phyloP scores from a whole-genome alignment of 78 protist genomes.

The Cavenderia fasciculata region DNA sequence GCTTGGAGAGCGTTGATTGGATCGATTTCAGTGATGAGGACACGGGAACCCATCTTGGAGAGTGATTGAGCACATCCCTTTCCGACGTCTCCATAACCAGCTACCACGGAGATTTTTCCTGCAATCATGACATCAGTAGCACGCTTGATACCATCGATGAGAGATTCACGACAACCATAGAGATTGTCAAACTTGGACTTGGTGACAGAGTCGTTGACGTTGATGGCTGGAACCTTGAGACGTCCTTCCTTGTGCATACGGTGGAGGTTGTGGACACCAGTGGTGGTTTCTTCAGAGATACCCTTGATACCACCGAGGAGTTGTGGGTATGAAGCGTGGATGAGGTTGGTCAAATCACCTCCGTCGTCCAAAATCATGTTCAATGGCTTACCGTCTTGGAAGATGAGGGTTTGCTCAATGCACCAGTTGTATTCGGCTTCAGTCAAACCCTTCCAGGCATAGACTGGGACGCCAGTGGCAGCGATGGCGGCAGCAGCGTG shows the following conservation, averaged over 20 bases:
- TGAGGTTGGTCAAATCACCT: slow-evolving; percentile 98
- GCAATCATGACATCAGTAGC: slow-evolving; percentile 99
- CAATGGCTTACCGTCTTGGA: slow-evolving; percentile 83
- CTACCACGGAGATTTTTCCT: slow-evolving; percentile 97
- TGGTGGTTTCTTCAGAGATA: slow-evolving; percentile 99
- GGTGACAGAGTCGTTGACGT: slow-evolving; percentile 99
- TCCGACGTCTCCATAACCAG: slow-evolving; percentile 99
- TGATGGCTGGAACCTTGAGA: slow-evolving; percentile 98
- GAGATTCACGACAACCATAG: slow-evolving; percentile 99
- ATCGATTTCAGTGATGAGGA: slow-evolving; percentile 98
- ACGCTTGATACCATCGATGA: slow-evolving; percentile 99
- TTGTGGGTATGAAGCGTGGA: slow-evolving; percentile 94
- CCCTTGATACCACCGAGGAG: slow-evolving; percentile 90
- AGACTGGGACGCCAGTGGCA: slow-evolving; percentile 95
- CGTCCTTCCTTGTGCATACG: slow-evolving; percentile 89
- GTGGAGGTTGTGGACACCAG: slow-evolving; percentile 99
- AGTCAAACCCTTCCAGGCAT: slow-evolving; percentile 99
- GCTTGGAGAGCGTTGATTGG: slow-evolving; percentile 99
- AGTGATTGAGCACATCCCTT: slow-evolving; percentile 98
- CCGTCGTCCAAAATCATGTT: slow-evolving; percentile 99
- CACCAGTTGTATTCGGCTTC: slow-evolving; percentile 98
- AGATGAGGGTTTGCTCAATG: slow-evolving; percentile 93
- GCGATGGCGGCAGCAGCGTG: slow-evolving; percentile 99
- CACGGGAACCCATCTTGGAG: slow-evolving; percentile 94
- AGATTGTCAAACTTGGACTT: slow-evolving; percentile 99